These are phyloP conservation scores for Lodderomyces pseudojiufengensis DNA, from an alignment of 1,139 yeast species.

Conservation along the genomic window DNA sequence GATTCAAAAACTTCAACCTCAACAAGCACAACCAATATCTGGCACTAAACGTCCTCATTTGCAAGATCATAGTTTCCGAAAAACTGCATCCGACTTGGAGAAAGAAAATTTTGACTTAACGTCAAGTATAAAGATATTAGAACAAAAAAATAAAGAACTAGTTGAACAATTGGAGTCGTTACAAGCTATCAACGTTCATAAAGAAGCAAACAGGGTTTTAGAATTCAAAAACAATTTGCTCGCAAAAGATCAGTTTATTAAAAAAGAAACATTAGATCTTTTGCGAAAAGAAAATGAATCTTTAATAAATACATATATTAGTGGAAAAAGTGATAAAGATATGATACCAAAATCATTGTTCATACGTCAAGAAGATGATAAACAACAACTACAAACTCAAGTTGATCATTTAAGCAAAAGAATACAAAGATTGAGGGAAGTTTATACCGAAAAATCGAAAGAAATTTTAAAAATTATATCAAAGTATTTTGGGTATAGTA, in stretches of 20 bases:
- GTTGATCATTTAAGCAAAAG: constrained; percentile 55
- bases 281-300: constrained; percentile 62
- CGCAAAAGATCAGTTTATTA: constrained; percentile 60
- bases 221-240: constrained; percentile 70
- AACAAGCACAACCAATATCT: constrained; percentile 15
- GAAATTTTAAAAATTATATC: constrained; percentile 71
- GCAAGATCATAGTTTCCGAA: constrained; percentile 21
- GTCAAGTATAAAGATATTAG: constrained; percentile 35
- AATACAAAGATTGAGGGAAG: constrained; percentile 55
- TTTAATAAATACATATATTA: constrained; percentile 30
- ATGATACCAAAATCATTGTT: constrained; percentile 60
- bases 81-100: constrained; percentile 33
- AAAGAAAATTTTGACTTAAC: constrained; percentile 40
- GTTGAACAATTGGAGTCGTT: constrained; percentile 32
- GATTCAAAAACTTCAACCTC: not conserved
- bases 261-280: constrained; percentile 48
- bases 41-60: constrained; percentile 25
- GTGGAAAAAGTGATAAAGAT: constrained; percentile 12
- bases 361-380: constrained; percentile 60
- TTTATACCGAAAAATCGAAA: constrained; percentile 66
- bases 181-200: constrained; percentile 25
- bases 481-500: constrained; percentile 65
- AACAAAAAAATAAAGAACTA: constrained; percentile 25
- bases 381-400: constrained; percentile 43
- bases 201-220: constrained; percentile 46